These are phyloP conservation scores for Malassezia equina DNA, from an alignment of 1,284 basidiomycete species.

Conservation along the genomic window DNA sequence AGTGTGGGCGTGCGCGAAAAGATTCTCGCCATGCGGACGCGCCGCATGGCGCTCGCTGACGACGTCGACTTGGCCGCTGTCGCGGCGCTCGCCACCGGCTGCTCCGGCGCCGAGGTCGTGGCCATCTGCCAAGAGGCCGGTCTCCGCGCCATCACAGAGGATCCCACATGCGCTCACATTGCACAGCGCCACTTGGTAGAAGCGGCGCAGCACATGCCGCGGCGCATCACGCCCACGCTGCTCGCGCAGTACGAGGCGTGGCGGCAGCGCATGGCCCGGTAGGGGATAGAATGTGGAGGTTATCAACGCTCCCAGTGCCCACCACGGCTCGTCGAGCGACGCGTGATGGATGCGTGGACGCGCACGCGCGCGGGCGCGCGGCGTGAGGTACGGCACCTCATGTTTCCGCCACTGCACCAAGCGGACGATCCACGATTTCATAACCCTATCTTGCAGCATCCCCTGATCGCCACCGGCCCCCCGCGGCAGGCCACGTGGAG, in stretches of 20 bases:
- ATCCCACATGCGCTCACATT: slow-evolving; percentile 68
- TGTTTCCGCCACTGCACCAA: slow-evolving; percentile 16
- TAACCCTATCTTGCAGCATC: slow-evolving; percentile 17
- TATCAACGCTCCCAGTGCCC: too few species aligned
- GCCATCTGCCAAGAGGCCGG: slow-evolving; percentile 94
- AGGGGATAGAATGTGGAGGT: background rate
- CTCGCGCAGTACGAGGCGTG: slow-evolving; percentile 8
- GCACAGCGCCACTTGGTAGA: slow-evolving; percentile 62
- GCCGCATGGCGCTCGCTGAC: slow-evolving; percentile 65
- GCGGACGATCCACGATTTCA: slow-evolving; percentile 12
- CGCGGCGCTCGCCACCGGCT: slow-evolving; percentile 66
- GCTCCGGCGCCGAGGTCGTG: slow-evolving; percentile 87
- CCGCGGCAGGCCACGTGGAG: slow-evolving; percentile 7
- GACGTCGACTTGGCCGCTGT: slow-evolving; percentile 62
- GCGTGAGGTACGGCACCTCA: background rate
- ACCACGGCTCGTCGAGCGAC: background rate
- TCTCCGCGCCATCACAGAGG: slow-evolving; percentile 72
- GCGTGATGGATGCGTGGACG: background rate
- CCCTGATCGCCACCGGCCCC: background rate
- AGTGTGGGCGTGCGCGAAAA: slow-evolving; percentile 67
- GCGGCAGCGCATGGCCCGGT: slow-evolving; percentile 2
- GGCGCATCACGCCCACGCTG: slow-evolving; percentile 77
- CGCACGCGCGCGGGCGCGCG: background rate
- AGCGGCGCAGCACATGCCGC: slow-evolving; percentile 65
- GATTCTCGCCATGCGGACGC: slow-evolving; percentile 68